Evolutionary conservation across 257 asterid genomes (phyloP), one percentile per base, ranked within the genome.

Genomic region (Vinca minor): DNA sequence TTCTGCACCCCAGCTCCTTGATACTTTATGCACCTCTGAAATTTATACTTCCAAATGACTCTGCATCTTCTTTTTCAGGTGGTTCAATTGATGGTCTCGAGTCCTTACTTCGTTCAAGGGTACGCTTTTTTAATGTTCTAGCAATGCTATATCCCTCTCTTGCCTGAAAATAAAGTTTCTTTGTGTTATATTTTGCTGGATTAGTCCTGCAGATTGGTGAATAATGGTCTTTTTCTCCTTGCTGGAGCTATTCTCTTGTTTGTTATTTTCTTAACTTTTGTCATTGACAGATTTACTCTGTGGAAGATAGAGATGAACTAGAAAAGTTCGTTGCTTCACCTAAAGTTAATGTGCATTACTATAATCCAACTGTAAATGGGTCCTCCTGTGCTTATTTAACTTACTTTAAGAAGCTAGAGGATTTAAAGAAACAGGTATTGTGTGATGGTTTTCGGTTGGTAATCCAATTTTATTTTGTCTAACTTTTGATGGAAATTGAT

Each of bases 71-170:
- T 62, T 44, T 81, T 75, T 74, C 87, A 93, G 98, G 87, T 80
- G 88, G 89, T 74, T 84, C 97, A 49, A 73, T 93, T 82, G 87
- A 82, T 60, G 87, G 96, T 73, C 96, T 89, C 39, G 96, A 93
- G 82, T 71, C 81, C 41, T 66, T 89, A 81, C 70, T 93, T 73
- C 97, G 83, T 48, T 91, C 97, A 55, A 93, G 85, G 97, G 97
- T 92, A 69, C 62, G 76, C 57, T 48, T 60, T 47, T n/a, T 32
- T 62, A 31, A 28, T 35, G 25, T 47, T 63, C 48, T 57, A 29
- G 28, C 17, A 44, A 28, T 26, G 13, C 41, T 7, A 3, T 26
- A 12, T 55, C 39, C 41, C 34, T 54, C 0, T 59, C n/a, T 4
- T 44, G 2, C 50, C 35, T 60, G 47, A 11, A 36, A 9, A 21